Percentiles rank a stretch among this genome's conserved stretches.
These are phyloP conservation scores for Claviceps pusilla DNA, from an alignment of 2,329 filamentous ascomycete species.

Conservation along the genomic window DNA sequence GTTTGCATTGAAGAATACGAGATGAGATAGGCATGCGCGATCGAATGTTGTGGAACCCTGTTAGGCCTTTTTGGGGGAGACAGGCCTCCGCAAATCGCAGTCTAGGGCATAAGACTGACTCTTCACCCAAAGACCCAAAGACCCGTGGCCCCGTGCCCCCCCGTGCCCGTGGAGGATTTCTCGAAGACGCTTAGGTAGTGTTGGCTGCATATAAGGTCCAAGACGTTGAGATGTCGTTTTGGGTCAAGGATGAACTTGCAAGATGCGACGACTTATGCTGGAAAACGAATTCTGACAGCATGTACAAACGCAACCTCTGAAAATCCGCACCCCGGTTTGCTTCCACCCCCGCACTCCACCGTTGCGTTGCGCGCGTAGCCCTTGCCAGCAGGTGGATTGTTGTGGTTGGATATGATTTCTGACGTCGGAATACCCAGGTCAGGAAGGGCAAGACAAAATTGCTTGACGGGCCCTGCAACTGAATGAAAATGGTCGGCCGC, in stretches of 20 bases:
- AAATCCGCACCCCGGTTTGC: neutral
- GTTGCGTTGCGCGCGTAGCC: neutral
- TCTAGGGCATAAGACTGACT: neutral
- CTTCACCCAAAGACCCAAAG: too few relatives aligned
- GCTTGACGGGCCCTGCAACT: neutral
- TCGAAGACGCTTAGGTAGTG: neutral
- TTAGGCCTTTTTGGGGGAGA: neutral
- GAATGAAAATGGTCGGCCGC: neutral
- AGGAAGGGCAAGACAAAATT: neutral
- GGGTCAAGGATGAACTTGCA: too few relatives aligned
- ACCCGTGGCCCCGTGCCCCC: too few relatives aligned
- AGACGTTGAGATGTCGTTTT: neutral
- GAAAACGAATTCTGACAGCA: neutral
- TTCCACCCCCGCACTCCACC: neutral
- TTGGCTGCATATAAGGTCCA: neutral
- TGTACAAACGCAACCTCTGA: neutral
- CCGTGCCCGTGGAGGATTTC: neutral
- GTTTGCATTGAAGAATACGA: neutral
- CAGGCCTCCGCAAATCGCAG: neutral
- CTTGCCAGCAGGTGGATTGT: neutral
- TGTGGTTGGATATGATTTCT: neutral
- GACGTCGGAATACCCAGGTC: neutral
- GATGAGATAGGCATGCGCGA: neutral
- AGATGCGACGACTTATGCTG: neutral
- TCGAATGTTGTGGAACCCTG: neutral